Evolutionary conservation across 1,284 basidiomycete genomes (phyloP).

Genomic region (Rhodotorula sp.): DNA sequence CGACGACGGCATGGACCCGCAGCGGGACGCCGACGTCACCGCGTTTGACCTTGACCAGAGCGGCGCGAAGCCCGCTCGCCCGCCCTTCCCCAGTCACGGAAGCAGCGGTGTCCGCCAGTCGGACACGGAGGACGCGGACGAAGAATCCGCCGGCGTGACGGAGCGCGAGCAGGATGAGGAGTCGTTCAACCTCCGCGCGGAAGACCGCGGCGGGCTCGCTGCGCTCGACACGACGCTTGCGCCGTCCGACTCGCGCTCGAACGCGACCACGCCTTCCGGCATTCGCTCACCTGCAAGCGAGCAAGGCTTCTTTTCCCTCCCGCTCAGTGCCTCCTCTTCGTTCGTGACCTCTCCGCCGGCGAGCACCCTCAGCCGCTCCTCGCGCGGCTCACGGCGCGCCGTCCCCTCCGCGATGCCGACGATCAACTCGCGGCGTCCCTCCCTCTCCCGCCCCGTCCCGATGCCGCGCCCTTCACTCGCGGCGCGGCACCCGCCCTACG

Average conservation of each 20-base stretch:
- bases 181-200: neutral
- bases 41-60: slow-evolving; percentile 25
- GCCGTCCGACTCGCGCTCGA: slow-evolving; percentile 10
- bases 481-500: neutral
- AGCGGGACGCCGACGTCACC: slow-evolving; percentile 20
- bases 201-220: neutral
- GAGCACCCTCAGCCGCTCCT: neutral
- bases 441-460: neutral
- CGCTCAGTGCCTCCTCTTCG: neutral
- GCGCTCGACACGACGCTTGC: neutral
- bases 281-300: slow-evolving; percentile 1
- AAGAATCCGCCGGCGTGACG: slow-evolving; percentile 13
- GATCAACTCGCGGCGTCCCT: neutral
- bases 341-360: neutral
- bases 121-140: slow-evolving; percentile 22
- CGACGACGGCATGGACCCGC: neutral
- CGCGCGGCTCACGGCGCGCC: neutral
- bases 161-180: slow-evolving; percentile 5
- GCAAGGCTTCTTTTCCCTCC: neutral
- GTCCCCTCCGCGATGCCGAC: neutral
- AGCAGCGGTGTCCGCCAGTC: neutral
- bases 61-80: neutral
- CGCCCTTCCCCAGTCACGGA: neutral
- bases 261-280: neutral
- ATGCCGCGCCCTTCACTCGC: neutral